A percentile compares a stretch with the other conserved stretches of the same genome.
phyloP scores from a whole-genome alignment of 768 basidiomycete species.

The Kwoniella shandongensis region DNA sequence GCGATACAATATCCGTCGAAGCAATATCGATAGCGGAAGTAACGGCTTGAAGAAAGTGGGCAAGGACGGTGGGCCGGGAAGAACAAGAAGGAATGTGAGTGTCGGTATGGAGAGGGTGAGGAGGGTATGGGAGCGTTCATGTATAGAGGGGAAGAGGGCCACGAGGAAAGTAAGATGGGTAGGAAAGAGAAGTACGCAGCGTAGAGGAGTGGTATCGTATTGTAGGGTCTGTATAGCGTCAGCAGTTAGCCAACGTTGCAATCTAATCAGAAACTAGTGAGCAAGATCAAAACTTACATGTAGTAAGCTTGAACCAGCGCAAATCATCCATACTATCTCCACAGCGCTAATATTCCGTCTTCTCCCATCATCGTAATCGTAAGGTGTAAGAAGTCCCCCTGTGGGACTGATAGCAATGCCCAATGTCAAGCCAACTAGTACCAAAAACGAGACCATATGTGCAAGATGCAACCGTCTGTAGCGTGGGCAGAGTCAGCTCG shows the following conservation, averaged over 20 bases:
- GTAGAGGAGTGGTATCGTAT: slow-evolving; percentile 2
- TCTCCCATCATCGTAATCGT: neutral
- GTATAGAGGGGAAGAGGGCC: slow-evolving; percentile 1
- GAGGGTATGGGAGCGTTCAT: slow-evolving; percentile 13
- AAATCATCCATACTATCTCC: slow-evolving; percentile 23
- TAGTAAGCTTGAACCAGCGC: neutral
- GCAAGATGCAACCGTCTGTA: slow-evolving; percentile 24
- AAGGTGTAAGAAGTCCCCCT: slow-evolving; percentile 24
- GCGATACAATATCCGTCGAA: slow-evolving; percentile 7
- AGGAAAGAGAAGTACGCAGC: slow-evolving; percentile 15
- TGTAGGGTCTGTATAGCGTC: slow-evolving; percentile 2
- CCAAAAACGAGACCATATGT: slow-evolving; percentile 21
- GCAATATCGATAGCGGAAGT: slow-evolving; percentile 27
- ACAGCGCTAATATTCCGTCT: neutral
- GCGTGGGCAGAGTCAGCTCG: neutral
- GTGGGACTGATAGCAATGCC: slow-evolving; percentile 19
- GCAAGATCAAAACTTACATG: slow-evolving; percentile 8
- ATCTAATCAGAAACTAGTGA: neutral
- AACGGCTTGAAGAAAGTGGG: slow-evolving; percentile 14
- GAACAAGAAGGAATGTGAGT: slow-evolving; percentile 28
- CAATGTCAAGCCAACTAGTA: slow-evolving; percentile 23
- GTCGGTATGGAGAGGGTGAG: slow-evolving; percentile 30
- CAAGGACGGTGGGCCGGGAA: slow-evolving; percentile 27
- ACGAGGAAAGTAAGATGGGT: slow-evolving; percentile 11
- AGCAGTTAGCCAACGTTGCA: neutral